phyloP scores from a whole-genome alignment of 2,329 filamentous ascomycete species.

The Pyricularia grisea region DNA sequence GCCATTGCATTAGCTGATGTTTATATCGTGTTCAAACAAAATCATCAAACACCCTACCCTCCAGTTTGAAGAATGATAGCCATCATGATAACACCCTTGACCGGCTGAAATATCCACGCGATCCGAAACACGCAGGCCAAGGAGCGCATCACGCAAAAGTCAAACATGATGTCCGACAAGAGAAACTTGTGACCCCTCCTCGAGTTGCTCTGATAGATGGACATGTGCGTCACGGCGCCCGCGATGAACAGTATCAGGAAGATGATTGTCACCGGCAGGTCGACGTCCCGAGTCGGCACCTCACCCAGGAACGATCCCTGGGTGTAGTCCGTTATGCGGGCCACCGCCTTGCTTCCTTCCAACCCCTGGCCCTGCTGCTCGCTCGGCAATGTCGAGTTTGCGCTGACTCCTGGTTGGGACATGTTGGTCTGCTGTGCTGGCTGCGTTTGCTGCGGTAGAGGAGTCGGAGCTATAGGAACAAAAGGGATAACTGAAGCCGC shows the following conservation, averaged over 20 bases:
- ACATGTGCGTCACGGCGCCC: constrained; percentile 15
- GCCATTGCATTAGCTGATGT: neutral
- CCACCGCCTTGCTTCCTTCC: neutral
- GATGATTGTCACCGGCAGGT: constrained; percentile 14
- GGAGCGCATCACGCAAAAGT: constrained; percentile 25
- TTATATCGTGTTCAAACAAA: too few relatives aligned
- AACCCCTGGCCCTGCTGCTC: too few relatives aligned
- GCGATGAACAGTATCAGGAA: constrained; percentile 16
- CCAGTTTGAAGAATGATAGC: constrained; percentile 26
- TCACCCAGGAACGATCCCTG: constrained; percentile 6
- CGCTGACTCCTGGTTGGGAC: too few relatives aligned
- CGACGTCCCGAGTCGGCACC: constrained; percentile 7
- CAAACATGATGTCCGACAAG: constrained; percentile 16
- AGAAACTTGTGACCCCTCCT: constrained; percentile 27
- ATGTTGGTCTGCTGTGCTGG: too few relatives aligned
- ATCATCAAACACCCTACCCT: constrained; percentile 11
- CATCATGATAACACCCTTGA: constrained; percentile 18
- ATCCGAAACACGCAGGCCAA: constrained; percentile 25
- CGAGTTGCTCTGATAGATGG: constrained; percentile 17
- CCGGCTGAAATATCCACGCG: constrained; percentile 19
- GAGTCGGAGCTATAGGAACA: too few relatives aligned
- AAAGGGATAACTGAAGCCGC: neutral
- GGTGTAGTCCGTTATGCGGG: constrained; percentile 4
- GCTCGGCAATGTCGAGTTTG: neutral
- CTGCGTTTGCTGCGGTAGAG: neutral